phyloP scores from a whole-genome alignment of 202 grass and related monocot species.

The Panicum virgatum region DNA sequence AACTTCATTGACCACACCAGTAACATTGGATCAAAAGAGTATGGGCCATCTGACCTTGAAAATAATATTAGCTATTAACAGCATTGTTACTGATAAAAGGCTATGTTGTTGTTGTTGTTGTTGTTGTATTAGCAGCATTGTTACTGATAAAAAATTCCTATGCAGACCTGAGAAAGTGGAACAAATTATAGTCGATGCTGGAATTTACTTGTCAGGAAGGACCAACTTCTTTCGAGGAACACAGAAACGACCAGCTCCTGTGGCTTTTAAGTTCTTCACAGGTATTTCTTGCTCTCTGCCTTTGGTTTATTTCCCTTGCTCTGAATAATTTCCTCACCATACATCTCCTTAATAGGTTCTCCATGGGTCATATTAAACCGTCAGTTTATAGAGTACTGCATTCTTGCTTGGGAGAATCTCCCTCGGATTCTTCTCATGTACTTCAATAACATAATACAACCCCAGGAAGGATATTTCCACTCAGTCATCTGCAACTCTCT shows the following conservation, averaged over 20 bases:
- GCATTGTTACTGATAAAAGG: conserved; percentile 29
- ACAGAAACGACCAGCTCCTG: conserved; percentile 70
- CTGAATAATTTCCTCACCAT: conserved; percentile 32
- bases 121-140: neutral
- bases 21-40: conserved; percentile 89
- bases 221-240: conserved; percentile 82
- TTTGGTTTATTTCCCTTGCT: conserved; percentile 30
- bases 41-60: conserved; percentile 42
- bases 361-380: conserved; percentile 94
- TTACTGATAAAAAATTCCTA: conserved; percentile 18
- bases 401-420: conserved; percentile 91
- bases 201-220: conserved; percentile 89
- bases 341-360: conserved; percentile 64
- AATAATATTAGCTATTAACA: conserved; percentile 9
- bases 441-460: conserved; percentile 82
- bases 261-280: conserved; percentile 95
- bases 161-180: conserved; percentile 82
- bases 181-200: conserved; percentile 94
- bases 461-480: conserved; percentile 96
- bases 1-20: conserved; percentile 93
- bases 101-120: too few species aligned
- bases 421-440: conserved; percentile 90
- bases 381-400: conserved; percentile 85
- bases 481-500: conserved; percentile 86
- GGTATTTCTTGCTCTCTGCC: conserved; percentile 49